Percentiles rank a stretch among this genome's conserved stretches.
Conservation (phyloP, 116 monocot species). For the Phalaenopsis hybrid region DNA sequence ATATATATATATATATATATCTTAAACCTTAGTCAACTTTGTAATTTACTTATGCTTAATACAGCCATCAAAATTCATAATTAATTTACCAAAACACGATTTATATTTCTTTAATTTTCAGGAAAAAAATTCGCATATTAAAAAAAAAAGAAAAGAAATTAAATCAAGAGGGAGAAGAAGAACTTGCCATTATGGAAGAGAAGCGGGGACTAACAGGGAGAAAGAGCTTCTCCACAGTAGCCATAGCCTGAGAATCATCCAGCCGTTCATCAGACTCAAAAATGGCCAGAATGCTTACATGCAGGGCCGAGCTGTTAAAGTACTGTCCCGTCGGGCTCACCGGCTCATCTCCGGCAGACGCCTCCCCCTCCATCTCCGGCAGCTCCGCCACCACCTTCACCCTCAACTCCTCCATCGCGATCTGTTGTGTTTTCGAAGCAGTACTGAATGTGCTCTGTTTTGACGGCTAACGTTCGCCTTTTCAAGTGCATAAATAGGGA, state of each 20-base stretch:
- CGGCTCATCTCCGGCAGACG: constrained; percentile 10
- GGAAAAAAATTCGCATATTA: too few relatives aligned
- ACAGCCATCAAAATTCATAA: too few relatives aligned
- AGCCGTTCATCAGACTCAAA: constrained; percentile 16
- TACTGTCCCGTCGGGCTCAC: constrained; percentile 28
- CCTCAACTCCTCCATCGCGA: neutral
- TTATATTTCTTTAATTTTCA: too few relatives aligned
- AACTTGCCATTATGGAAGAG: constrained; percentile 22
- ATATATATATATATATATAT: too few relatives aligned
- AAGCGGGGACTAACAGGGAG: constrained; percentile 21
- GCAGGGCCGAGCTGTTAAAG: constrained; percentile 17
- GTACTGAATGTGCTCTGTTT: too few relatives aligned
- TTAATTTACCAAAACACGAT: too few relatives aligned
- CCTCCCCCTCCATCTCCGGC: constrained; percentile 1
- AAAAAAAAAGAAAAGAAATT: neutral
- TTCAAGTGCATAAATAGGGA: too few relatives aligned
- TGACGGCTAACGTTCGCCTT: too few relatives aligned
- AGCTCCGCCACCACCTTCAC: constrained; percentile 1
- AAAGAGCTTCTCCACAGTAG: constrained; percentile 16
- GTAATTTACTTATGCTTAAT: too few relatives aligned
- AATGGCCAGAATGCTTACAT: constrained; percentile 9
- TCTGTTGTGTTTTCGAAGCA: too few relatives aligned
- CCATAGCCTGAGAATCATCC: constrained; percentile 15
- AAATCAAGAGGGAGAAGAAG: neutral
- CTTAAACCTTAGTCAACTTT: too few relatives aligned